Evolutionary conservation across 1,284 basidiomycete genomes (phyloP), one percentile per base, ranked within the genome.

Genomic region (Amylostereum chailletii): DNA sequence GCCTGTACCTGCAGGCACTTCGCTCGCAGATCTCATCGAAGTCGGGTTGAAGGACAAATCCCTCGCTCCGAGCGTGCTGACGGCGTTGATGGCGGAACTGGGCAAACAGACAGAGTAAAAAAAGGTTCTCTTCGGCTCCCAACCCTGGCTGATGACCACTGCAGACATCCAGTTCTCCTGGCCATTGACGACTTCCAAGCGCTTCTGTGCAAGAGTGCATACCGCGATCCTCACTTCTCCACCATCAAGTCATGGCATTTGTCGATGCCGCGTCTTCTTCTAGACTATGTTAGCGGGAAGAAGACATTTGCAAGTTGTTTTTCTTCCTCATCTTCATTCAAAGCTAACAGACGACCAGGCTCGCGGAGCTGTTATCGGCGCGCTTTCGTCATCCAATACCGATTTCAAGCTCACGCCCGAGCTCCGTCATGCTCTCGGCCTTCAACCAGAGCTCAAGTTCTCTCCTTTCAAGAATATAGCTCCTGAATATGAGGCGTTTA

Each of bases 161-260:
- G 6, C 48, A 85, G 74, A 47, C 65, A 71, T 62, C 90, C 94
- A 0, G 84, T 96, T 1, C 65, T 97, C 4, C 68, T 95, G 31
- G 93, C 91, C 0, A 68, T 96, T 1, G 94, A 97, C 60, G 90
- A 94, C 57, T 81, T 86, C 58, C 93, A 96, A 62, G 75, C 87
- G 0, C 69, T 96, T 34, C 94, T 90, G 63, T 71, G 77, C 59
- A 76, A 74, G 44, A 79, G 85, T 0, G 64, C 71, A 38, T 97
- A 96, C 70, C 79, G 83, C 39, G 83, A 92, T 51, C 87, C 90
- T 1, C 83, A 87, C 48, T 94, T 83, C 65, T 69, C 74, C 7
- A 60, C 69, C 4, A 79, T 97, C 50, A 80, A 87, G 56, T 68
- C 89, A 0, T 92, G 87, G 61, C 86, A 95, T 60, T 74, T 98